Evolutionary conservation across 768 basidiomycete genomes (phyloP), one percentile per base, ranked within the genome.

Genomic region (Pilatotrama ljubarskyi): DNA sequence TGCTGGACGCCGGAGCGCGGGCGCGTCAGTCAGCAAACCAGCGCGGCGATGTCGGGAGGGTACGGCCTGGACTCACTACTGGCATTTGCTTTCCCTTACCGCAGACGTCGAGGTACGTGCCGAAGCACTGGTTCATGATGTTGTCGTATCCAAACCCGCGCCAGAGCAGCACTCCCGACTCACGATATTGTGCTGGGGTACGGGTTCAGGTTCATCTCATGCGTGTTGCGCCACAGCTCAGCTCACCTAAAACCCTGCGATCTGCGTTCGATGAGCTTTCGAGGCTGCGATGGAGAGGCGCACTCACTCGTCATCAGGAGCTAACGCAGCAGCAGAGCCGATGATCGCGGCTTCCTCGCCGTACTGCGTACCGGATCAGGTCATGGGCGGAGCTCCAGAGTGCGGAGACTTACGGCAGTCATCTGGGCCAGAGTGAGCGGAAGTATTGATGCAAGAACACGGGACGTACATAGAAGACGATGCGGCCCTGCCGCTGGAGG

Each of bases 41-140:
- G 35, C 38, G 38, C 44, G 52, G 41, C 13, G 40, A 51, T 32
- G 42, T 47, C 42, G 60, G 53, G 22, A 37, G 42, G 35, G 24
- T 14, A 15, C 37, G 4, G 51, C 25, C 38, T 43, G 22, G 5
- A 71, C 82, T 57, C 80, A 93, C 91, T 61, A 95, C 91, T 13
- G 94, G 94, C 94, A 97, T 96, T 70, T 95, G 93, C 36, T 91
- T 81, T 17, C 95, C 94, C 69, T 94, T 95, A 8, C 88, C 85
- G 11, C 85, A 82, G 11, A 72, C 80, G 71, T 98, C 95, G 61
- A 91, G 84, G 66, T 84, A 76, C 64, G 91, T 95, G 32, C 93
- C 91, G 68, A 97, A 93, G 72, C 92, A 95, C 72, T 97, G 95
- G 0, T 86, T 86, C 92, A 98, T 95, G 58, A 90, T 76, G n/a